These are phyloP conservation scores for Thalassiosira hispida DNA, from an alignment of 352 stramenopile genomes.

Conservation along the genomic window DNA sequence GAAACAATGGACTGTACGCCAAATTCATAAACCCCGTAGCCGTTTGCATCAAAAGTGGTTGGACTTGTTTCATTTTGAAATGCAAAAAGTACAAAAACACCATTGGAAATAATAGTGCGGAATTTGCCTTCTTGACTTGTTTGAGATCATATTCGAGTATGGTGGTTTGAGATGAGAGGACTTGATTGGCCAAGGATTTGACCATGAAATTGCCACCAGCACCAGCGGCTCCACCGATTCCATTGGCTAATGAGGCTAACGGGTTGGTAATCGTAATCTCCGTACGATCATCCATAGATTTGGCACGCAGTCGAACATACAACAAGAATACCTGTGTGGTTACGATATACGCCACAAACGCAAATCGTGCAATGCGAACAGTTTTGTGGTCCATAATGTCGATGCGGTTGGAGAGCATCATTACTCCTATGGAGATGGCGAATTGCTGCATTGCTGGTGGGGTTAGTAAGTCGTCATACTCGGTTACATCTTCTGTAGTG, in stretches of 20 bases:
- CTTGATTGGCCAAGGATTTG: constrained; percentile 72
- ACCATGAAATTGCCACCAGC: constrained; percentile 55
- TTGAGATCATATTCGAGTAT: constrained; percentile 80
- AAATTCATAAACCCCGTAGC: constrained; percentile 72
- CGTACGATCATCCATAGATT: constrained; percentile 66
- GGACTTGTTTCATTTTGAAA: constrained; percentile 80
- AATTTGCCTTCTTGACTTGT: constrained; percentile 70
- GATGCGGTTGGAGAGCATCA: constrained; percentile 66
- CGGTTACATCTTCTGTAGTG: not conserved
- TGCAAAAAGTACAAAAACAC: constrained; percentile 80
- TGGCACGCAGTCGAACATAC: constrained; percentile 68
- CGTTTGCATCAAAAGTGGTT: constrained; percentile 75
- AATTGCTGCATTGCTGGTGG: constrained; percentile 53
- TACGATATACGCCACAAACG: constrained; percentile 72
- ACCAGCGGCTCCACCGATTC: constrained; percentile 21
- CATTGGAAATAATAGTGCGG: constrained; percentile 71
- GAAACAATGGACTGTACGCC: constrained; percentile 79
- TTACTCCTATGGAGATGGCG: constrained; percentile 60
- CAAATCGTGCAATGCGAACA: constrained; percentile 58
- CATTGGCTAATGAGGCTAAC: constrained; percentile 30
- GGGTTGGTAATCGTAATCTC: constrained; percentile 65
- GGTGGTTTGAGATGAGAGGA: constrained; percentile 71
- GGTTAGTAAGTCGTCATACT: constrained; percentile 47
- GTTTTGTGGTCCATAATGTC: constrained; percentile 61
- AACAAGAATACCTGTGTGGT: constrained; percentile 72